Percentiles rank a stretch among this genome's conserved stretches.
Conservation (phyloP, 2,329 filamentous ascomycete species). For the Alternaria viburni region DNA sequence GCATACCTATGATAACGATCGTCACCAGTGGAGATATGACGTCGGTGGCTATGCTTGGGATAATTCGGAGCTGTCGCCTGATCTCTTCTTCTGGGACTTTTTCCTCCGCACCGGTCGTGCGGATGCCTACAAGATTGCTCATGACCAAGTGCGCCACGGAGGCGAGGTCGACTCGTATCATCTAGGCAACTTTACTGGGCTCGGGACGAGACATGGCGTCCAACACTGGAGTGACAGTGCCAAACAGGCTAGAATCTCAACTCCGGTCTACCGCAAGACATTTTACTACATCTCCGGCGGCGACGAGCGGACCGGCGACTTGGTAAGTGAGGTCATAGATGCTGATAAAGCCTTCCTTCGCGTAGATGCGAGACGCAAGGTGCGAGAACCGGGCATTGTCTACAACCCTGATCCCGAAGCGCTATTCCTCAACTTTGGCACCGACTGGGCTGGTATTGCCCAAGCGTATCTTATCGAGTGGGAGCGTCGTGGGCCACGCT, state of each 20-base stretch:
- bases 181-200: slow-evolving; percentile 62
- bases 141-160: slow-evolving; percentile 64
- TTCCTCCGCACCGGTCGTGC: slow-evolving; percentile 65
- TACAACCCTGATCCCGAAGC: slow-evolving; percentile 52
- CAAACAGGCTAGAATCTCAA: slow-evolving; percentile 68
- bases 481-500: slow-evolving; percentile 62
- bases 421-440: slow-evolving; percentile 62
- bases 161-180: slow-evolving; percentile 70
- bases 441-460: slow-evolving; percentile 65
- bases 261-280: slow-evolving; percentile 62
- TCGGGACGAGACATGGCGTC: slow-evolving; percentile 67
- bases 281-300: slow-evolving; percentile 65
- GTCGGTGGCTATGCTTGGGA: slow-evolving; percentile 70
- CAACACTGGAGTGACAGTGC: slow-evolving; percentile 67
- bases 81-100: slow-evolving; percentile 68
- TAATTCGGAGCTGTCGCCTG: slow-evolving; percentile 68
- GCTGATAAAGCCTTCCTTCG: slow-evolving; percentile 60
- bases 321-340: slow-evolving; percentile 60
- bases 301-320: slow-evolving; percentile 63
- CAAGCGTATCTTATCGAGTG: slow-evolving; percentile 66
- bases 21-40: slow-evolving; percentile 68
- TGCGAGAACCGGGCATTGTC: slow-evolving; percentile 60
- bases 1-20: slow-evolving; percentile 66
- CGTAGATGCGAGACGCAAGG: slow-evolving; percentile 65
- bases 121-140: slow-evolving; percentile 65